A percentile compares a stretch with the other conserved stretches of the same genome.
Evolutionary conservation across 1,284 basidiomycete species (phyloP).

Genomic region (Lignosus rhinocerotis): DNA sequence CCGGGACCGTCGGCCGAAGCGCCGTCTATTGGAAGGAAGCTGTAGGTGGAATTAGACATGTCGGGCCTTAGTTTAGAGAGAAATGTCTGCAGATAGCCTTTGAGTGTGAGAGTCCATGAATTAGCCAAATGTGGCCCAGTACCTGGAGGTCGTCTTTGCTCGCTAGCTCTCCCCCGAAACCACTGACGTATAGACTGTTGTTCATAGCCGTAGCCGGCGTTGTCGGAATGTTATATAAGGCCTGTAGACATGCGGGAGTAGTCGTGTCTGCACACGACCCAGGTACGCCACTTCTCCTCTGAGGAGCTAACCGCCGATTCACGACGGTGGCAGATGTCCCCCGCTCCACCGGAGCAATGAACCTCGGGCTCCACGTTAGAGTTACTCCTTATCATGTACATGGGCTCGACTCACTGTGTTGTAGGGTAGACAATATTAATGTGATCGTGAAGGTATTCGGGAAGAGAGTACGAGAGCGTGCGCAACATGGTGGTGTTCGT

Average conservation of each 20-base stretch:
- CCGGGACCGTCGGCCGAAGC: neutral
- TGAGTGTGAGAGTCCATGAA: too few relatives aligned
- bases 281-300: slow-evolving; percentile 1
- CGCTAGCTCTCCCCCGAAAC: slow-evolving; percentile 52
- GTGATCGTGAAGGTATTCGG: slow-evolving; percentile 35
- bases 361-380: neutral
- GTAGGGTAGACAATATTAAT: slow-evolving; percentile 41
- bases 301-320: neutral
- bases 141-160: slow-evolving; percentile 48
- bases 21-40: neutral
- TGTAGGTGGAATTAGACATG: slow-evolving; percentile 36
- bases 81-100: slow-evolving; percentile 41
- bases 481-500: slow-evolving; percentile 34
- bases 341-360: slow-evolving; percentile 5
- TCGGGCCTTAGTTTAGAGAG: slow-evolving; percentile 36
- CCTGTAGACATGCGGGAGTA: slow-evolving; percentile 52
- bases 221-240: slow-evolving; percentile 51
- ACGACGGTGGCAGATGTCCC: neutral
- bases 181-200: slow-evolving; percentile 54
- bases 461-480: slow-evolving; percentile 43
- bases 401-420: slow-evolving; percentile 19
- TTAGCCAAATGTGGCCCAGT: neutral
- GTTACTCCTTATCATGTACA: neutral
- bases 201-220: slow-evolving; percentile 39
- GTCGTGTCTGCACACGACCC: slow-evolving; percentile 41